Base-by-base conservation (phyloP, 2,329 filamentous ascomycete genomes). In the Cordyceps javanica region DNA sequence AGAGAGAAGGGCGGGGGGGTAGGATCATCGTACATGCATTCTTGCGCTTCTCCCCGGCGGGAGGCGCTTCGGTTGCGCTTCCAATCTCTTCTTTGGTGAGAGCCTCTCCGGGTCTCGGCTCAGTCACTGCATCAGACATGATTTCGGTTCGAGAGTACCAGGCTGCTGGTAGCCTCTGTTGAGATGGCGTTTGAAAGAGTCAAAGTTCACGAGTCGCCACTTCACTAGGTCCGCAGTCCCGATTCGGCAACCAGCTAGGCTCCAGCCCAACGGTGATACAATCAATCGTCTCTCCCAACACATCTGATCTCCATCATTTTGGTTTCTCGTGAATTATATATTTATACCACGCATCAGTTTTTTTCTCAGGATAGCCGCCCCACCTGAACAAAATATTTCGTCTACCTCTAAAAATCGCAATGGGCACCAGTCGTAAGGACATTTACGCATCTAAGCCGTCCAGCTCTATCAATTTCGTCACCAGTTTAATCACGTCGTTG, bases 391-490 rank as follows among this genome's bases (percentile, higher is more conserved):
- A n/a, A n/a, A n/a, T n/a, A n/a, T n/a, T n/a, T n/a, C 14, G 26
- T 34, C 16, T 11, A 26, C n/a, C 19, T 30, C 36, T 32, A 21
- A 32, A n/a, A 6, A 8, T 16, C 26, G 19, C 14, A 5, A 19
- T 38, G 41, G 19, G 3, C 23, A n/a, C 34, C 5, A 32, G n/a
- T 9, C 11, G 23, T 25, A 16, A 10, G 5, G 5, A 2, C 41
- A 19, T 55, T 23, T 55, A 85, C 59, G 79, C 79, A 77, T 96
- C 91, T 73, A 95, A 73, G 1, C 94, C 94, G 75, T 97, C 91
- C 66, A 95, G 80, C 73, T 96, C 90, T 65, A 97, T 88, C 72
- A 97, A 77, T 72, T 83, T 86, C 63, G 85, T 83, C 55, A 96
- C 92, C 61, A 90, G 74, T 66, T 80, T 82, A 59, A 97, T 88